These are phyloP conservation scores for Monosporascus sp. DNA, from an alignment of 2,329 filamentous ascomycete species.

Conservation along the genomic window DNA sequence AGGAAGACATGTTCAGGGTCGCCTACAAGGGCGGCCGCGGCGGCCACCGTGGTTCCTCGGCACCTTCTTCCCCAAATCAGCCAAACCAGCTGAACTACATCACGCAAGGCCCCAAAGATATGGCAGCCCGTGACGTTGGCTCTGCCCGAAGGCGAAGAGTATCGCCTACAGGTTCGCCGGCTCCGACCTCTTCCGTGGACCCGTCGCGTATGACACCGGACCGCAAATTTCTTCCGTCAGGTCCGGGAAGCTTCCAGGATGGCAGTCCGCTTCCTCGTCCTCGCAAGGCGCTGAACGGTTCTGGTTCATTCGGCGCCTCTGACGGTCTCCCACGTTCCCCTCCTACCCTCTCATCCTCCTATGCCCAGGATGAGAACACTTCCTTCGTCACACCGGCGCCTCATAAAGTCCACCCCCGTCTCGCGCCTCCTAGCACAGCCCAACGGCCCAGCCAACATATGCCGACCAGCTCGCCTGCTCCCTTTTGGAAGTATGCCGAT, in stretches of 20 bases:
- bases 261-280: slow-evolving; percentile 57
- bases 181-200: slow-evolving; percentile 43
- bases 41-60: slow-evolving; percentile 62
- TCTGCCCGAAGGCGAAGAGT: slow-evolving; percentile 54
- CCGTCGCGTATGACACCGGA: slow-evolving; percentile 55
- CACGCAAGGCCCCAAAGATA: slow-evolving; percentile 52
- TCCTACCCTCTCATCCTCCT: slow-evolving; percentile 57
- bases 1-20: slow-evolving; percentile 82
- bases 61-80: slow-evolving; percentile 58
- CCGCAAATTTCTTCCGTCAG: slow-evolving; percentile 37
- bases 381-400: slow-evolving; percentile 70
- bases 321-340: slow-evolving; percentile 50
- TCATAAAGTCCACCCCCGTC: slow-evolving; percentile 64
- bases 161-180: slow-evolving; percentile 48
- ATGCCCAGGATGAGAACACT: slow-evolving; percentile 52
- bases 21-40: slow-evolving; percentile 56
- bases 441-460: slow-evolving; percentile 80
- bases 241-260: slow-evolving; percentile 41
- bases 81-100: slow-evolving; percentile 56
- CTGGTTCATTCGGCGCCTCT: slow-evolving; percentile 40
- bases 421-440: slow-evolving; percentile 75
- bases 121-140: slow-evolving; percentile 44
- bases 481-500: slow-evolving; percentile 84
- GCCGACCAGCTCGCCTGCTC: slow-evolving; percentile 78
- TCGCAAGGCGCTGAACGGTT: slow-evolving; percentile 39